Evolutionary conservation across 306 rosid species (phyloP), one percentile per base, ranked within the genome.

Genomic region (Cotoneaster glaucophyllus): DNA sequence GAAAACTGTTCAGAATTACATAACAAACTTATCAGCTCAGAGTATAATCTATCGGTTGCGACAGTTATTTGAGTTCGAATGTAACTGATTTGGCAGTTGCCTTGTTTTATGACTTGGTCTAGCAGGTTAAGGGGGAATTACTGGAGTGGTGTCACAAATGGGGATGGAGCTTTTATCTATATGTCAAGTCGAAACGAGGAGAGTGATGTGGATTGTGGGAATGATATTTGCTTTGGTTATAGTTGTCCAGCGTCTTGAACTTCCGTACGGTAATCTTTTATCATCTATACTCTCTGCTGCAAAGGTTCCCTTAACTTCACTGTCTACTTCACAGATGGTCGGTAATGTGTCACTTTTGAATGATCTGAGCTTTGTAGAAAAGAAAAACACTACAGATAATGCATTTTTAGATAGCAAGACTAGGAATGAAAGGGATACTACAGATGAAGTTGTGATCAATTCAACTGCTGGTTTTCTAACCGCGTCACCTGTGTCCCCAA

Each of bases 161-260:
- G 84, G 81, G 81, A 92, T 80, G 80, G 79, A 84, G 41, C 44
- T 80, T 48, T 67, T 54, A 22, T 65, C 84, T 77, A 39, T 79
- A 32, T 79, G 82, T 78, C 96, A 74, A 41, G 58, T 74, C 34
- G 86, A 87, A 83, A 69, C 77, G 7, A 90, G 77, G 81, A 88
- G 85, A 81, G 75, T 90, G 80, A 63, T 87, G 41, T 84, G 83
- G 93, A 77, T 90, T 43, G 79, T 69, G 17, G 87, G 86, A 66
- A 13, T 87, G 54, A 77, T 86, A n/a, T 80, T 93, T 87, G 86
- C 86, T 39, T 69, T 77, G 66, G 67, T 91, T 74, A 66, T 88
- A 9, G 84, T 74, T 7, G 78, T 90, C 52, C 94, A 85, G 64
- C 88, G 57, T 82, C 75, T 87, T n/a, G 88, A 88, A 43, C 86